Evolutionary conservation across 192 early-diverging fungal species (phyloP), one percentile per base, ranked within the genome.

Genomic region (Backusella psychrophila): DNA sequence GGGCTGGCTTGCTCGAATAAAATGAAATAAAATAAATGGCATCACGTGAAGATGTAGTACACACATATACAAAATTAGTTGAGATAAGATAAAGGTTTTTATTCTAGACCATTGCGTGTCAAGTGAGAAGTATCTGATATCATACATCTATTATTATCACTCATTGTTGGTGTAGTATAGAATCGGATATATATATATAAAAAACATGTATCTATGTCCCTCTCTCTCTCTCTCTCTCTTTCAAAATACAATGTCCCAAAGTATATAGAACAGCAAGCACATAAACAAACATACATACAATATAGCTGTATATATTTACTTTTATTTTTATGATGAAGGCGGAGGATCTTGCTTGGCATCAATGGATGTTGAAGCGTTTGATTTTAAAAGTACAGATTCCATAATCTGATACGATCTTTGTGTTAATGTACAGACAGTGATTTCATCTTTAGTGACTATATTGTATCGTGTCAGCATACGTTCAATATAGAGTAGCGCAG

Each of bases 401-500:
- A 71, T 44, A 11, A 71, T n/a, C 26, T 71, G 39, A 71, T 42
- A 49, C 6, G 70, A 7, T 33, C 70, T 12, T 17, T 49, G 41
- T 23, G 11, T 49, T 49, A 71, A 71, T 44, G 70, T 71, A 71
- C 42, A 49, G 9, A 49, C 42, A 7, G 52, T 52, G 33, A 46
- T 52, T 31, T 72, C 76, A 31, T 68, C 31, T 31, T 70, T 42
- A 9, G 42, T 33, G 9, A 53, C 4, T 31, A 69, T 59, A 49
- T 46, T 71, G 9, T 65, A 68, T 11, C 23, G 23, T 17, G 14
- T 12, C 21, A 77, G 26, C 12, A 72, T 71, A 6, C 69, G 23
- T 19, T 77, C 76, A 9, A 72, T 21, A n/a, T 72, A 77, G 9
- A 71, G 21, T 1, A 77, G 17, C 19, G 70, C 23, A 3, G 46